Evolutionary conservation across 305 asterid genomes (phyloP), one percentile per base, ranked within the genome.

Genomic region (Petunia hybrid): DNA sequence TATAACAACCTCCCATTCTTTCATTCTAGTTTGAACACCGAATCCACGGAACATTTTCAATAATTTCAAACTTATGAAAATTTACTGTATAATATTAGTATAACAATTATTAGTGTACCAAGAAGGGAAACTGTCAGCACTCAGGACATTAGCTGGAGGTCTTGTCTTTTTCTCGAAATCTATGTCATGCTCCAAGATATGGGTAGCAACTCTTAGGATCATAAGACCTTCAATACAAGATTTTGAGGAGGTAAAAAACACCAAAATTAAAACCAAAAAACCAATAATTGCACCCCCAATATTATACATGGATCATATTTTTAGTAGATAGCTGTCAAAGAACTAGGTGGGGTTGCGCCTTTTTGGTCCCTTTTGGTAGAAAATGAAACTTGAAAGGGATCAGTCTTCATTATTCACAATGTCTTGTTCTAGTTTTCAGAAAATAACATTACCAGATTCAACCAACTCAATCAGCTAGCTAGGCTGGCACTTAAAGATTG

Each of bases 151-250:
- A 89, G 93, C 91, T 87, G 92, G 84, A 85, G 55, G 57, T 41
- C 80, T 91, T 83, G 93, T 91, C 91, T 73, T 81, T 85, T 91
- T 87, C 89, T 90, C 74, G 82, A 85, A 83, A 85, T 84, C 78
- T 68, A 85, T 84, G 80, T 88, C 89, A 86, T 88, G 88, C 89
- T 86, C 91, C 83, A 82, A 87, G 88, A 86, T 87, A 84, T 90
- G 89, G 86, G 88, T 87, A 71, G 59, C 83, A 85, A 75, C 87
- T 86, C 87, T 84, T 81, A 87, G 84, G 87, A 85, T 87, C 76
- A 82, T 75, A 79, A 83, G 55, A 80, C 60, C 82, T 68, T 79
- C 63, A 57, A 59, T 70, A 84, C 3, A 84, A 85, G 84, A 80
- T 80, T 83, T 86, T 84, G 82, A 88, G 75, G 84, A 86, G 83